Evolutionary conservation across 176 grass and related monocot species (phyloP).

Genomic region (Poa annua): DNA sequence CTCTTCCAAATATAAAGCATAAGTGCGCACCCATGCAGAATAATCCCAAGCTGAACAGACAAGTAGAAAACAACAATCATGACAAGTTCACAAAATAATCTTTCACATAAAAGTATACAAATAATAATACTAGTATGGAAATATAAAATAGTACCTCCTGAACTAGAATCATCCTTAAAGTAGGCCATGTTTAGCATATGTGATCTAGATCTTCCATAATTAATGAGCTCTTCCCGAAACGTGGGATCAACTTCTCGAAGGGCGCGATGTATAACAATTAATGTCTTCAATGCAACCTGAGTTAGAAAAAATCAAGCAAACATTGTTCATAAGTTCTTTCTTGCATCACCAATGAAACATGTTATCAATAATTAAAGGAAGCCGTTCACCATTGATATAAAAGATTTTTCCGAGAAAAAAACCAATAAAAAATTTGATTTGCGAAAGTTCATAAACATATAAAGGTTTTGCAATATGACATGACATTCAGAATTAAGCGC

Average conservation of each 20-base stretch:
- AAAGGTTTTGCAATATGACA: neutral
- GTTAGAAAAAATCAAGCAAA: slow-evolving; percentile 33
- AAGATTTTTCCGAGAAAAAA: neutral
- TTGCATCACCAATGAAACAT: neutral
- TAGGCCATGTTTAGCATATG: slow-evolving; percentile 99
- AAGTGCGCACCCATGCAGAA: slow-evolving; percentile 94
- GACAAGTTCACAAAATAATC: slow-evolving; percentile 29
- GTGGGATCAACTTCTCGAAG: slow-evolving; percentile 94
- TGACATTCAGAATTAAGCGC: neutral
- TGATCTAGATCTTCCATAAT: slow-evolving; percentile 91
- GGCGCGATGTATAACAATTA: slow-evolving; percentile 96
- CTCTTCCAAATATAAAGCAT: slow-evolving; percentile 98
- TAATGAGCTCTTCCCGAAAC: slow-evolving; percentile 95
- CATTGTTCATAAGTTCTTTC: slow-evolving; percentile 32
- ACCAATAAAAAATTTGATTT: neutral
- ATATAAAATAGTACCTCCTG: slow-evolving; percentile 66
- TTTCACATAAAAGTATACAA: slow-evolving; percentile 28
- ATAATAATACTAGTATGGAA: slow-evolving; percentile 23
- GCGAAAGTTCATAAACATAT: neutral
- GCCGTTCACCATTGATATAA: neutral
- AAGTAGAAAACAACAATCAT: slow-evolving; percentile 33
- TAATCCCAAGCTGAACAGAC: slow-evolving; percentile 91
- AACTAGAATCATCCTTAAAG: slow-evolving; percentile 98
- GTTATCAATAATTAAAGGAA: slow-evolving; percentile 25
- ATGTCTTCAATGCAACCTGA: slow-evolving; percentile 96